Percentiles rank a stretch among this genome's conserved stretches.
Conservation (phyloP, 768 basidiomycete species). For the Xerocomus brunneocitrinus region DNA sequence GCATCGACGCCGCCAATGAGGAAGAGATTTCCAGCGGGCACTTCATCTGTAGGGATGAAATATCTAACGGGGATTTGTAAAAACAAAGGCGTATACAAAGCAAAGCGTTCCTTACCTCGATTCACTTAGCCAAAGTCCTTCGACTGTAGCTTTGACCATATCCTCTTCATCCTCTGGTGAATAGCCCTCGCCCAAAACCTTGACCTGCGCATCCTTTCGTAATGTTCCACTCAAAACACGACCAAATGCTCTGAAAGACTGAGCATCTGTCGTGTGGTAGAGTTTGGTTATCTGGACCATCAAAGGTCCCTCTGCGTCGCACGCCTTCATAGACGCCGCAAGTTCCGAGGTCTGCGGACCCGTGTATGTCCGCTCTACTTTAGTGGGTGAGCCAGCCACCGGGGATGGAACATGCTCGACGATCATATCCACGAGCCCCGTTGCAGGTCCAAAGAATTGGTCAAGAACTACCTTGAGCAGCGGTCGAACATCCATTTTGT, state of each 20-base stretch:
- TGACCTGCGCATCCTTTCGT: slow-evolving; percentile 75
- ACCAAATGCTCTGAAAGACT: slow-evolving; percentile 94
- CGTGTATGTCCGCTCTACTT: slow-evolving; percentile 82
- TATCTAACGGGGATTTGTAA: slow-evolving; percentile 51
- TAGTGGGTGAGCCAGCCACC: slow-evolving; percentile 48
- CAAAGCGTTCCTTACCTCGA: slow-evolving; percentile 54
- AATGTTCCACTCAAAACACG: slow-evolving; percentile 91
- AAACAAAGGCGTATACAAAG: neutral
- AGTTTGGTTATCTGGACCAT: slow-evolving; percentile 93
- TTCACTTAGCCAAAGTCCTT: slow-evolving; percentile 88
- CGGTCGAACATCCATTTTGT: slow-evolving; percentile 98
- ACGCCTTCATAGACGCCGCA: slow-evolving; percentile 74
- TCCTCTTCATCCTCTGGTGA: slow-evolving; percentile 99
- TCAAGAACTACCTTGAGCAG: slow-evolving; percentile 88
- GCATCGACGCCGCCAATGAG: slow-evolving; percentile 90
- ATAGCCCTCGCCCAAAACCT: slow-evolving; percentile 97
- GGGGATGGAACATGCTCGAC: slow-evolving; percentile 88
- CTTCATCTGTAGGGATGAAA: slow-evolving; percentile 83
- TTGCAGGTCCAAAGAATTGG: slow-evolving; percentile 92
- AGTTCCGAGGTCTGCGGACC: slow-evolving; percentile 83
- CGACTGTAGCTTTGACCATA: slow-evolving; percentile 80
- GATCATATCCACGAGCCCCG: slow-evolving; percentile 90
- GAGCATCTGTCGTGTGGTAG: slow-evolving; percentile 95
- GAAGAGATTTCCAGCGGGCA: slow-evolving; percentile 88
- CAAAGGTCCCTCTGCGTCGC: slow-evolving; percentile 79